phyloP scores from a whole-genome alignment of 2,329 filamentous ascomycete genomes.

The Exophiala mesophila region DNA sequence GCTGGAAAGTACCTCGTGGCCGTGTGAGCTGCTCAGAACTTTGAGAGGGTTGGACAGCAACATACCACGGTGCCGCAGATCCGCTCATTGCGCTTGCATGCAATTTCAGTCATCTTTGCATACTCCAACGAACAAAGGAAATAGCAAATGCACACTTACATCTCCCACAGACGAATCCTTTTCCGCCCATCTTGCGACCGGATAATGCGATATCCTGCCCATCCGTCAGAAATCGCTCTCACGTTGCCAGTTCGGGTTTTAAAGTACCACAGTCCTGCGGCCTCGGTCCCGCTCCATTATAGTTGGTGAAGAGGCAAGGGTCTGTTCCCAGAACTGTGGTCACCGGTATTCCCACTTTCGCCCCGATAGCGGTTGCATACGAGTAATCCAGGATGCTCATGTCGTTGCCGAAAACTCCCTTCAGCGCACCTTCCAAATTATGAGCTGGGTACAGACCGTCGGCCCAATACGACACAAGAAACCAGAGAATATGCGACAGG shows the following conservation, averaged over 20 bases:
- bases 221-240: slow-evolving; percentile 9
- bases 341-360: slow-evolving; percentile 21
- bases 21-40: slow-evolving; percentile 7
- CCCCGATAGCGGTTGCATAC: slow-evolving; percentile 18
- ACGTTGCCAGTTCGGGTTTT: slow-evolving; percentile 4
- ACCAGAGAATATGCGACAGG: slow-evolving; percentile 9
- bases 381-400: slow-evolving; percentile 24
- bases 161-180: slow-evolving; percentile 22
- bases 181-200: slow-evolving; percentile 9
- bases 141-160: slow-evolving; percentile 11
- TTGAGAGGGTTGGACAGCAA: neutral
- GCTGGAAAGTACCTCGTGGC: slow-evolving; percentile 20
- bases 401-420: slow-evolving; percentile 20
- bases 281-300: slow-evolving; percentile 19
- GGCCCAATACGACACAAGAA: slow-evolving; percentile 10
- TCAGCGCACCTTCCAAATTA: slow-evolving; percentile 22
- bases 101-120: slow-evolving; percentile 12
- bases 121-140: slow-evolving; percentile 1
- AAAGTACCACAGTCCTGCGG: slow-evolving; percentile 9
- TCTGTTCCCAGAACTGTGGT: slow-evolving; percentile 18
- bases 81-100: slow-evolving; percentile 21
- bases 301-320: slow-evolving; percentile 25
- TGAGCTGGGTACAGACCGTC: slow-evolving; percentile 22
- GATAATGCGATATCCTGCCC: slow-evolving; percentile 19
- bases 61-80: slow-evolving; percentile 22